Evolutionary conservation across 306 rosid species (phyloP).

Genomic region (Crotalaria pallida): DNA sequence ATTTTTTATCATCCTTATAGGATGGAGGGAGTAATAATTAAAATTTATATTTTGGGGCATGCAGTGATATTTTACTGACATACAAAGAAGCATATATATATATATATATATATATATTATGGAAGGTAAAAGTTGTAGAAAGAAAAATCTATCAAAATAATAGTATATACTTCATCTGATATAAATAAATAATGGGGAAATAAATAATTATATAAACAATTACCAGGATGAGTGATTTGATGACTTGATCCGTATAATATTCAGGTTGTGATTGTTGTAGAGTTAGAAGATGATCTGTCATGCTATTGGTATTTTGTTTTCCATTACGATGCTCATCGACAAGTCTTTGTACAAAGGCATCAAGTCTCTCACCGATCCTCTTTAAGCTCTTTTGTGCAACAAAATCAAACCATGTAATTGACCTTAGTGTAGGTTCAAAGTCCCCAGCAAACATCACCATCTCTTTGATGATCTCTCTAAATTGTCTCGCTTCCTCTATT

Average conservation of each 20-base stretch:
- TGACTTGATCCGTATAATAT: conserved; percentile 22
- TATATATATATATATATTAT: too few species aligned
- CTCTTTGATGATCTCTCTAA: conserved; percentile 29
- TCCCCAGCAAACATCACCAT: conserved; percentile 6
- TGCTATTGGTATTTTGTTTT: not conserved
- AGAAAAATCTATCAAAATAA: too few species aligned
- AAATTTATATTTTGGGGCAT: too few species aligned
- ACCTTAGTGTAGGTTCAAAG: conserved; percentile 31
- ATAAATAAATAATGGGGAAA: too few species aligned
- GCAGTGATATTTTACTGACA: too few species aligned
- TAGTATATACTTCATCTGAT: too few species aligned
- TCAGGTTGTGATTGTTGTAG: conserved; percentile 18
- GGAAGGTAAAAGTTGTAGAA: too few species aligned
- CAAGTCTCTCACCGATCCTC: conserved; percentile 10
- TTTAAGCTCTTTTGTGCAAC: conserved; percentile 8
- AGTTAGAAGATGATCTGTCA: conserved; percentile 18
- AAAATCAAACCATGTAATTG: conserved; percentile 30
- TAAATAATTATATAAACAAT: too few species aligned
- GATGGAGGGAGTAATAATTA: too few species aligned
- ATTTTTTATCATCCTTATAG: too few species aligned
- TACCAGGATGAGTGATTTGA: conserved; percentile 21
- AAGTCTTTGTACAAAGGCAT: conserved; percentile 31
- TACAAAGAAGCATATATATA: too few species aligned
- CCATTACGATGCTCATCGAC: not conserved
- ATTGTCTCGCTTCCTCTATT: conserved; percentile 31